Evolutionary conservation across 129 eudicot species (phyloP).

Genomic region (Ambrosia trifida): DNA sequence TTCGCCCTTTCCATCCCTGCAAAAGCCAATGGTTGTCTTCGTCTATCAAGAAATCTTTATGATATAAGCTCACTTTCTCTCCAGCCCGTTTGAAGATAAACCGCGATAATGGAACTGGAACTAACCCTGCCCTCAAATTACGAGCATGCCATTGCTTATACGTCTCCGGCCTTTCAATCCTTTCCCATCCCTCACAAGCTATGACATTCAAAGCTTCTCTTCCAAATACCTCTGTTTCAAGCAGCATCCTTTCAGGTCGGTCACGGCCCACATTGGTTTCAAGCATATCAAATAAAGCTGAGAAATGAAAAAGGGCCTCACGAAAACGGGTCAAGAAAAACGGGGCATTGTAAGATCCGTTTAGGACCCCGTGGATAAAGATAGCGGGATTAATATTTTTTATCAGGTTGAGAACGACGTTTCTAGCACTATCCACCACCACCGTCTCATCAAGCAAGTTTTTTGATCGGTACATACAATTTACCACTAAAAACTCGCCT

Average conservation of each 20-base stretch:
- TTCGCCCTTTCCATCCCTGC: slow-evolving; percentile 91
- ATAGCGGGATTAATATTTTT: slow-evolving; percentile 60
- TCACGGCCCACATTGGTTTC: slow-evolving; percentile 68
- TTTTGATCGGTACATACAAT: slow-evolving; percentile 59
- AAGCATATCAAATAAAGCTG: slow-evolving; percentile 81
- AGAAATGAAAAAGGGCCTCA: slow-evolving; percentile 77
- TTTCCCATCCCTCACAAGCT: slow-evolving; percentile 92
- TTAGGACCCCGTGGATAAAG: slow-evolving; percentile 68
- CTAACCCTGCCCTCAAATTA: slow-evolving; percentile 61
- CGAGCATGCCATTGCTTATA: slow-evolving; percentile 96
- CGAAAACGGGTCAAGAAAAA: slow-evolving; percentile 85
- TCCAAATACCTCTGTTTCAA: slow-evolving; percentile 74
- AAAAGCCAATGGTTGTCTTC: slow-evolving; percentile 78
- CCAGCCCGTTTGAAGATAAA: slow-evolving; percentile 36
- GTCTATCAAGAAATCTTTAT: slow-evolving; percentile 78
- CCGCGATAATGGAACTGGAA: slow-evolving; percentile 55
- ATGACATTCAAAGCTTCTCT: slow-evolving; percentile 77
- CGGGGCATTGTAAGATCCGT: slow-evolving; percentile 79
- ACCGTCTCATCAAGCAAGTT: slow-evolving; percentile 81
- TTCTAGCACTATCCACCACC: slow-evolving; percentile 60
- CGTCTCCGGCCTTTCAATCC: slow-evolving; percentile 79
- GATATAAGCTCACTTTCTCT: slow-evolving; percentile 57
- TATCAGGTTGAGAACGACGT: slow-evolving; percentile 53
- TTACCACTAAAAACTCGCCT: slow-evolving; percentile 64
- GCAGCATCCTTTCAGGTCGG: slow-evolving; percentile 55